Conservation (phyloP, 108 stramenopile species). For the Cyclotella baltica region DNA sequence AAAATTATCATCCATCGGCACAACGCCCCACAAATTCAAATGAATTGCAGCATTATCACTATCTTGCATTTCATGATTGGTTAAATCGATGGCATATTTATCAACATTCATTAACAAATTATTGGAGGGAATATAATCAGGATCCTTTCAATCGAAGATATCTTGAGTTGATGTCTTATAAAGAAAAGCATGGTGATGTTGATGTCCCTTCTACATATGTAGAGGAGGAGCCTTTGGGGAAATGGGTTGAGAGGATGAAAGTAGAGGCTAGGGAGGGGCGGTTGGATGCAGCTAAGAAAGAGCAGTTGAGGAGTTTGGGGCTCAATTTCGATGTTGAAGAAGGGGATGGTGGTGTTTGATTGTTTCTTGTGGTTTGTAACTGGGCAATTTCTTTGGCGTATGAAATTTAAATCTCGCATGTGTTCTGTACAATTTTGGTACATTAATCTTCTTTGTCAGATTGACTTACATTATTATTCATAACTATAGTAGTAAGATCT, state of each 20-base stretch:
- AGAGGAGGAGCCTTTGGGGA: background rate
- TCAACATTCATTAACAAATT: background rate
- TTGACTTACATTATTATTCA: no score
- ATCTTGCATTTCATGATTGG: background rate
- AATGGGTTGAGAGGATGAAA: conserved; percentile 4
- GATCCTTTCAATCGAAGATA: background rate
- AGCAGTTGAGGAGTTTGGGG: conserved; percentile 7
- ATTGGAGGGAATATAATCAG: background rate
- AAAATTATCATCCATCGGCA: background rate
- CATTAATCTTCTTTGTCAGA: no score
- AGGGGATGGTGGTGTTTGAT: no score
- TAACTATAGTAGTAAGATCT: no score
- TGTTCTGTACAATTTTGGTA: no score
- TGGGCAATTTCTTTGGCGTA: no score
- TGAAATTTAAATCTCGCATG: no score
- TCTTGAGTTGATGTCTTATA: background rate
- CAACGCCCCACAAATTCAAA: background rate
- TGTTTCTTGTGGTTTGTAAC: no score
- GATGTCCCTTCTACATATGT: background rate
- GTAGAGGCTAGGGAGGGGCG: background rate
- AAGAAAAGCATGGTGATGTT: background rate
- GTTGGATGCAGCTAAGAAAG: background rate
- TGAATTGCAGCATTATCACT: background rate
- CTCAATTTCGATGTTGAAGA: background rate
- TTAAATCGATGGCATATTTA: background rate